These are phyloP conservation scores for Ophiostoma tasmaniense DNA, from an alignment of 2,329 filamentous ascomycete species.

Conservation along the genomic window DNA sequence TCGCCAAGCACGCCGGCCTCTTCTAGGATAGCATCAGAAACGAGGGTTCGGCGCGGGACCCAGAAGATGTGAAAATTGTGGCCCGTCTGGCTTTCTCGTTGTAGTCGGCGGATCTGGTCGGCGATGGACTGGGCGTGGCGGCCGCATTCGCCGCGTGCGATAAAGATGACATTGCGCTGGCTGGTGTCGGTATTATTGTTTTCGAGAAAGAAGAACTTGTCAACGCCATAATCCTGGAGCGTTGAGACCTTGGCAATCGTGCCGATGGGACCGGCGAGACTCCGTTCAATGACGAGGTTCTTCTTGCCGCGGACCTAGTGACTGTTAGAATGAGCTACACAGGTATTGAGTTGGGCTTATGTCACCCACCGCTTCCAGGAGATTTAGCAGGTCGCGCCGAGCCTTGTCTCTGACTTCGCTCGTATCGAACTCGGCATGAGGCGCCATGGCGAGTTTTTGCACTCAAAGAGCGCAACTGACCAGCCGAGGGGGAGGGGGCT, in stretches of 20 bases:
- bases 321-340: constrained; percentile 15
- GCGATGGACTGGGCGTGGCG: constrained; percentile 78
- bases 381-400: constrained; percentile 77
- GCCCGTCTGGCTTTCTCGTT: constrained; percentile 76
- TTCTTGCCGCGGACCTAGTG: constrained; percentile 92
- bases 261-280: constrained; percentile 80
- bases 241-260: constrained; percentile 92
- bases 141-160: constrained; percentile 82
- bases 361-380: constrained; percentile 85
- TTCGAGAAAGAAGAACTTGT: constrained; percentile 94
- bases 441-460: constrained; percentile 50
- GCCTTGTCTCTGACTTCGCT: constrained; percentile 72
- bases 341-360: not conserved
- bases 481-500: not conserved
- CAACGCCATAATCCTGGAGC: constrained; percentile 92
- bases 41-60: constrained; percentile 83
- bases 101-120: constrained; percentile 84
- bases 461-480: not conserved
- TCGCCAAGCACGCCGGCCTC: constrained; percentile 90
- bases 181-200: constrained; percentile 91
- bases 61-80: constrained; percentile 98
- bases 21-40: constrained; percentile 86
- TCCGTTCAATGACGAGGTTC: constrained; percentile 88
- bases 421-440: constrained; percentile 61
- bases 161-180: constrained; percentile 90